These are phyloP conservation scores for Hibiscus mutabilis DNA, from an alignment of 345 rosid genomes.

Conservation along the genomic window DNA sequence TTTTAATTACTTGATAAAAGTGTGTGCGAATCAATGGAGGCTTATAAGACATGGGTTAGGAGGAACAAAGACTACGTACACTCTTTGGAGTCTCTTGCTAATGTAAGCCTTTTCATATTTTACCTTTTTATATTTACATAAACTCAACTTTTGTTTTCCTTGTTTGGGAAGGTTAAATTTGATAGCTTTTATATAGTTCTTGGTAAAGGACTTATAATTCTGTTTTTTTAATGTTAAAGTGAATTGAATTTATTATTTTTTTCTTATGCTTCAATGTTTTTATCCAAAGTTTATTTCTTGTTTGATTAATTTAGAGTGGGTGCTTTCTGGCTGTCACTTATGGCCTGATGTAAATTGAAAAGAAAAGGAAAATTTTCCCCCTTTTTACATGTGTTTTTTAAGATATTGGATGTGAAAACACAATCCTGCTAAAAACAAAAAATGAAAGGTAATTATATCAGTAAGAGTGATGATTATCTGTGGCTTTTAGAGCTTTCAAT, in stretches of 20 bases:
- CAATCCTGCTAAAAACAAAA: not conserved
- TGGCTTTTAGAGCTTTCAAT: not conserved
- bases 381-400: not conserved
- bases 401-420: not conserved
- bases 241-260: not conserved
- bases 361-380: not conserved
- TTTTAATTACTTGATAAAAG: not conserved
- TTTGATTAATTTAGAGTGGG: not conserved
- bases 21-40: conserved; percentile 56
- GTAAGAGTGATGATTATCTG: not conserved
- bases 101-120: conserved; percentile 38
- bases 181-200: not conserved
- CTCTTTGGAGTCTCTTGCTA: conserved; percentile 88
- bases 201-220: not conserved
- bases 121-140: not conserved
- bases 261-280: not conserved
- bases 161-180: not conserved
- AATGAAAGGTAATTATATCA: not conserved
- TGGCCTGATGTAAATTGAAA: too few species aligned
- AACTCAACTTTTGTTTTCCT: not conserved
- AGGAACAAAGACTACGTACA: conserved; percentile 83
- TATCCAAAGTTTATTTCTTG: not conserved
- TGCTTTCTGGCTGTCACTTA: too few species aligned
- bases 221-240: not conserved
- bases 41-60: conserved; percentile 87